A percentile compares a stretch with the other conserved stretches of the same genome.
Evolutionary conservation across 1,284 basidiomycete genomes (phyloP).

Genomic region (Ustilago hordei): DNA sequence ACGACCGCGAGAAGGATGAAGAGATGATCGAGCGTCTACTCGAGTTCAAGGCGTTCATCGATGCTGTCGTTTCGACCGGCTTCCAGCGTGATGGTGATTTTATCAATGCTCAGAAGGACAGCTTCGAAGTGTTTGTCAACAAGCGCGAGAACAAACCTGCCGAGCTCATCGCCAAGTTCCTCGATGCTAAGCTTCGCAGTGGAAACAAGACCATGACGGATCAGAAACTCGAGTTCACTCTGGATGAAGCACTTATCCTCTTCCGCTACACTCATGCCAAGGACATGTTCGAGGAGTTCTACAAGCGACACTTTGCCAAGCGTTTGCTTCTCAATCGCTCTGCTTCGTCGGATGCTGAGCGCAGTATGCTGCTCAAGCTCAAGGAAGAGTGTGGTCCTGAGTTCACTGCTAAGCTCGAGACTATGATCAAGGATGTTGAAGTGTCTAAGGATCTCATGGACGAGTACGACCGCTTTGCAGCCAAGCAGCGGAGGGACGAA

Average conservation of each 20-base stretch:
- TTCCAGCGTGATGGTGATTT: constrained; percentile 64
- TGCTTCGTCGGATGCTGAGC: constrained; percentile 91
- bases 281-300: constrained; percentile 80
- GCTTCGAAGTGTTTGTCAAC: constrained; percentile 85
- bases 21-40: constrained; percentile 63
- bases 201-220: constrained; percentile 83
- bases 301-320: constrained; percentile 88
- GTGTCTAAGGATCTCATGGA: constrained; percentile 79
- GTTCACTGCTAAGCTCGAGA: constrained; percentile 83
- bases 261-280: constrained; percentile 81
- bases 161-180: constrained; percentile 91
- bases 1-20: constrained; percentile 58
- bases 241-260: constrained; percentile 83
- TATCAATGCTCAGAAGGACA: constrained; percentile 74
- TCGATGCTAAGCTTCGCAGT: constrained; percentile 86
- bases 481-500: constrained; percentile 63
- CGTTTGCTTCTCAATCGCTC: constrained; percentile 86
- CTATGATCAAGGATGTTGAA: constrained; percentile 88
- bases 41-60: constrained; percentile 56
- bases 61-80: constrained; percentile 41
- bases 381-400: constrained; percentile 92
- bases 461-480: constrained; percentile 70
- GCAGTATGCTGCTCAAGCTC: constrained; percentile 85
- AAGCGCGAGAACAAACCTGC: constrained; percentile 86
- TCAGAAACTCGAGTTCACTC: constrained; percentile 76